Base-by-base conservation (phyloP, 257 asterid genomes). In the Schizonepeta tenuifolia region DNA sequence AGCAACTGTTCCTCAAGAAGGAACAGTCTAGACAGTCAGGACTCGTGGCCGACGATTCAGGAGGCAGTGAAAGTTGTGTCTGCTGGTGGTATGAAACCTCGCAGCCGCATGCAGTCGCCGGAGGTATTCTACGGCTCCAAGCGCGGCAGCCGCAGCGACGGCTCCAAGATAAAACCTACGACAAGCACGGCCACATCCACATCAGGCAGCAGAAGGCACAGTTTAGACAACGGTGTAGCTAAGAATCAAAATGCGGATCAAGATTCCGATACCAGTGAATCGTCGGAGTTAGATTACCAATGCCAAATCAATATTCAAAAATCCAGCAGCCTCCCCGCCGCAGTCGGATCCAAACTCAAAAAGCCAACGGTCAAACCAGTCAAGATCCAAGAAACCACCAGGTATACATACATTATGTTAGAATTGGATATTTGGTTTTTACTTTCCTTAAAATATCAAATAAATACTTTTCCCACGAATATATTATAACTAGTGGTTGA, bases 241-340 rank as follows among this genome's bases (percentile, higher is more conserved):
- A 60, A 24, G 41, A 26, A 15, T 15, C 36, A 31, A 1, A 38
- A 0, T 17, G 24, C 57, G 0, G 88, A 81, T 31, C 36, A 31
- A 63, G 90, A 85, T 63, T 74, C 85, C 0, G 94, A 92, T 56
- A 88, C 89, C n/a, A 88, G 96, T 46, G 93, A 89, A 70, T 82
- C 95, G 58, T 89, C 96, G 11, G 96, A 93, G 80, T 66, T 75
- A 2, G 96, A 93, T 31, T 81, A 78, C 75, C 80, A 60, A 47
- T 80, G 67, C 76, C 90, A 83, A 44, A 64, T 77, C 50, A 80
- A 38, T 55, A 41, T 77, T 67, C 81, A 67, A 24, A 88, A 81
- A 67, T 74, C 80, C 69, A 81, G 70, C 56, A 77, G 66, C 72
- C 51, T 70, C 44, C 73, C 90, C 14, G 80, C 70, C 53, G 77